Percentiles rank a stretch among this genome's conserved stretches.
phyloP scores from a whole-genome alignment of 73 alveolate genomes.

The Symbiodinium pilosum region DNA sequence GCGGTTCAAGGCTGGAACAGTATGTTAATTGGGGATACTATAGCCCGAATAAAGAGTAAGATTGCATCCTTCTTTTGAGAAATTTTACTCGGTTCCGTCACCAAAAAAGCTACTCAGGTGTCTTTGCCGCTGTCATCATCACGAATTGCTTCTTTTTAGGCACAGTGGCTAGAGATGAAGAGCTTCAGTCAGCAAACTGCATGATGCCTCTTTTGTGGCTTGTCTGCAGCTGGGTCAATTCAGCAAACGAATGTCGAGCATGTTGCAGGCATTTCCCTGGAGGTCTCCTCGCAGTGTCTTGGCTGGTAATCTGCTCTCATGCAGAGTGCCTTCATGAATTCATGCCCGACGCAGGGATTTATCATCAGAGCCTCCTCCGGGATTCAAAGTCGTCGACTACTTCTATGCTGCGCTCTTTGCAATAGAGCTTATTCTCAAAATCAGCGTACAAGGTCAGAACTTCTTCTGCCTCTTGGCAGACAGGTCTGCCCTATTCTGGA shows the following conservation, averaged over 20 bases:
- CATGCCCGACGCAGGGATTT: neutral
- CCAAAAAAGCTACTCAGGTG: neutral
- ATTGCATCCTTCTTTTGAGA: no score
- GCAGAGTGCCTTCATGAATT: no score
- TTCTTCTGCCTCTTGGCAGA: constrained; percentile 34
- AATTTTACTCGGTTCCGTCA: no score
- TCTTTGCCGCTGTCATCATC: constrained; percentile 2
- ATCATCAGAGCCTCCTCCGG: neutral
- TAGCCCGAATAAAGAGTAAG: no score
- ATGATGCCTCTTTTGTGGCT: no score
- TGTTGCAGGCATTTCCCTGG: neutral
- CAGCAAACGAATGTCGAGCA: neutral
- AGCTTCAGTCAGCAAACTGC: no score
- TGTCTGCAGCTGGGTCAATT: no score
- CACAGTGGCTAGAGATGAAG: neutral
- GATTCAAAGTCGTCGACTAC: constrained; percentile 17
- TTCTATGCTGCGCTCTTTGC: constrained; percentile 32
- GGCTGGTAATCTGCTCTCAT: neutral
- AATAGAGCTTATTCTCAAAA: constrained; percentile 43
- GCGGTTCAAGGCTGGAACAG: no score
- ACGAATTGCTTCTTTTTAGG: constrained; percentile 6
- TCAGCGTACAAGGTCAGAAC: constrained; percentile 50
- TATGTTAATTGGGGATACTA: no score
- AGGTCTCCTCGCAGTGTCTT: neutral
- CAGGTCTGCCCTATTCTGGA: constrained; percentile 37